These are phyloP conservation scores for Combretum micranthum DNA, from an alignment of 345 rosid genomes.

Conservation along the genomic window DNA sequence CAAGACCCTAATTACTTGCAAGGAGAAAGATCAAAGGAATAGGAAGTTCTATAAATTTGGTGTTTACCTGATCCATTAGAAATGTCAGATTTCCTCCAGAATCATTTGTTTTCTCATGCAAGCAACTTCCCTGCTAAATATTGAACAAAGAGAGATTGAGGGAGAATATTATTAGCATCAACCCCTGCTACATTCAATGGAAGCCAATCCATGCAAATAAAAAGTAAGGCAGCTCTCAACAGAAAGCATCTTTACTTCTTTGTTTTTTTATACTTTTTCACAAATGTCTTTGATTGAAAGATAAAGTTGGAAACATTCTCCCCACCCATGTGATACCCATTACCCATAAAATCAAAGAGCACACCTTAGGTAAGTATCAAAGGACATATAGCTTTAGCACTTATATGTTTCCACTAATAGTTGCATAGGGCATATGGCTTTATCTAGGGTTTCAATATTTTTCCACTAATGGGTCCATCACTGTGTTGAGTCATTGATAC, in stretches of 20 bases:
- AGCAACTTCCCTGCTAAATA: conserved; percentile 76
- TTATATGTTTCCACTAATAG: neutral
- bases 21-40: no score
- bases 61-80: conserved; percentile 68
- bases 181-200: conserved; percentile 32
- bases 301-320: neutral
- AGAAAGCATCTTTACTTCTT: conserved; percentile 32
- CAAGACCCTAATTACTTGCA: no score
- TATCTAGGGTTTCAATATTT: conserved; percentile 19
- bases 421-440: conserved; percentile 17
- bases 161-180: conserved; percentile 31
- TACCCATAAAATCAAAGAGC: neutral
- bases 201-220: conserved; percentile 41
- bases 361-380: neutral
- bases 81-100: conserved; percentile 47
- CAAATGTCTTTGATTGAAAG: conserved; percentile 1
- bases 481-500: conserved; percentile 28
- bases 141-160: conserved; percentile 19
- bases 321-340: conserved; percentile 5
- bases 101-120: conserved; percentile 69
- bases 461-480: conserved; percentile 39
- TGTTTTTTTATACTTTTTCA: conserved; percentile 10
- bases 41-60: conserved; percentile 8
- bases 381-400: conserved; percentile 1
- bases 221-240: conserved; percentile 7